Conservation (phyloP, 148 eudicot species). For the Chenopodium formosanum region DNA sequence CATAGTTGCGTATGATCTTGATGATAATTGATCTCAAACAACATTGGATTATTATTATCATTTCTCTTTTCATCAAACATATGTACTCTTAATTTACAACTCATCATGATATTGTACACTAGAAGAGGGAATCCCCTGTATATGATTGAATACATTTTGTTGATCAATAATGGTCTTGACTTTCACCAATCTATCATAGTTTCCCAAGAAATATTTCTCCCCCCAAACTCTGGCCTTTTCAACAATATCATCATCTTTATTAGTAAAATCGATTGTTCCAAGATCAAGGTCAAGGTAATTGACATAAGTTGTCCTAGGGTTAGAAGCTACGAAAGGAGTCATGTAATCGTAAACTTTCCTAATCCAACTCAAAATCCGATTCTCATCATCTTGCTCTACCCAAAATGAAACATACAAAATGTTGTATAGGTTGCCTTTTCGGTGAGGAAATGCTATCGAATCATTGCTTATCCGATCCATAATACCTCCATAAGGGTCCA, state of each 20-base stretch:
- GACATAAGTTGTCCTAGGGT: slow-evolving; percentile 46
- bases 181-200: slow-evolving; percentile 34
- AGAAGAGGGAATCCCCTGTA: slow-evolving; percentile 31
- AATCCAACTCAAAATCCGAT: slow-evolving; percentile 31
- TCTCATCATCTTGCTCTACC: slow-evolving; percentile 21
- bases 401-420: slow-evolving; percentile 31
- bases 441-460: slow-evolving; percentile 49
- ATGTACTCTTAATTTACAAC: not conserved
- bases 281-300: slow-evolving; percentile 53
- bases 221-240: slow-evolving; percentile 31
- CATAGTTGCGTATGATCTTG: too few relatives aligned
- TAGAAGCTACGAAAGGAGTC: slow-evolving; percentile 40
- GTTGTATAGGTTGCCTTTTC: slow-evolving; percentile 41
- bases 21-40: not conserved
- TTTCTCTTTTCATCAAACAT: too few relatives aligned
- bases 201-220: slow-evolving; percentile 32
- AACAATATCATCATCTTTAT: not conserved
- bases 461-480: slow-evolving; percentile 42
- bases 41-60: too few relatives aligned
- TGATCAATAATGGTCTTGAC: slow-evolving; percentile 35
- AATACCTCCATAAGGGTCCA: slow-evolving; percentile 48
- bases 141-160: slow-evolving; percentile 31
- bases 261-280: slow-evolving; percentile 14
- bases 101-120: slow-evolving; percentile 18
- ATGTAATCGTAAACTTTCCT: slow-evolving; percentile 32